Evolutionary conservation across 495 filamentous ascomycete species (phyloP).

Genomic region (Hypoxylon fragiforme): DNA sequence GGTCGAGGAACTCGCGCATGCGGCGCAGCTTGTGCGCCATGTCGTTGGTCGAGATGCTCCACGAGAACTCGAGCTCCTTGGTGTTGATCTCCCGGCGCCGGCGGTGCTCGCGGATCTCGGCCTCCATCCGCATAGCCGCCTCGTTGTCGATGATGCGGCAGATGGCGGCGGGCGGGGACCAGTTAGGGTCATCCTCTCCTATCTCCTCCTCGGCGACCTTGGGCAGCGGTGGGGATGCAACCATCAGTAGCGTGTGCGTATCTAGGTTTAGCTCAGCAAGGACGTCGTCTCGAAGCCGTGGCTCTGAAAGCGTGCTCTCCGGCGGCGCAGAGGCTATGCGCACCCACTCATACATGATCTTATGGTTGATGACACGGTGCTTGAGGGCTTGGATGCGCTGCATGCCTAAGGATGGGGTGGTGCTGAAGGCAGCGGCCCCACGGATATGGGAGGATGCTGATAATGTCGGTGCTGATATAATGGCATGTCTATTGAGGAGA

Average conservation of each 20-base stretch:
- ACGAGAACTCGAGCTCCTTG: conserved; percentile 84
- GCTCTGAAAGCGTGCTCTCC: conserved; percentile 47
- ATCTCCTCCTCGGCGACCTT: background rate
- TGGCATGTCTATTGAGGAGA: background rate
- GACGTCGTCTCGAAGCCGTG: conserved; percentile 45
- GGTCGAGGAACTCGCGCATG: conserved; percentile 62
- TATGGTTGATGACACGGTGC: conserved; percentile 48
- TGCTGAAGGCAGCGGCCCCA: conserved; percentile 22
- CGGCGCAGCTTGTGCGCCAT: conserved; percentile 62
- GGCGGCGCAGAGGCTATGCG: conserved; percentile 56
- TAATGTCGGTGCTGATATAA: background rate
- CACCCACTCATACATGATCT: conserved; percentile 57
- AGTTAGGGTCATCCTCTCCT: background rate
- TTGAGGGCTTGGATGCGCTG: conserved; percentile 9
- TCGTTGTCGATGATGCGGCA: conserved; percentile 67
- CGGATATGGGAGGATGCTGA: background rate
- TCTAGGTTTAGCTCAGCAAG: conserved; percentile 53
- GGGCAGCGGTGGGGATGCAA: conserved; percentile 44
- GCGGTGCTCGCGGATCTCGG: conserved; percentile 18
- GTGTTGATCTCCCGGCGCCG: conserved; percentile 25
- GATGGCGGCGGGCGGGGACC: conserved; percentile 48
- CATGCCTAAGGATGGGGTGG: conserved; percentile 13
- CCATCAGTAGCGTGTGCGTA: conserved; percentile 60
- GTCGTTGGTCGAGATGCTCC: conserved; percentile 75
- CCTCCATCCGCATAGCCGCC: conserved; percentile 28